Percentiles rank a stretch among this genome's conserved stretches.
These are phyloP conservation scores for Phoenix dactylifera DNA, from an alignment of 176 grass and related monocot genomes.

Conservation along the genomic window DNA sequence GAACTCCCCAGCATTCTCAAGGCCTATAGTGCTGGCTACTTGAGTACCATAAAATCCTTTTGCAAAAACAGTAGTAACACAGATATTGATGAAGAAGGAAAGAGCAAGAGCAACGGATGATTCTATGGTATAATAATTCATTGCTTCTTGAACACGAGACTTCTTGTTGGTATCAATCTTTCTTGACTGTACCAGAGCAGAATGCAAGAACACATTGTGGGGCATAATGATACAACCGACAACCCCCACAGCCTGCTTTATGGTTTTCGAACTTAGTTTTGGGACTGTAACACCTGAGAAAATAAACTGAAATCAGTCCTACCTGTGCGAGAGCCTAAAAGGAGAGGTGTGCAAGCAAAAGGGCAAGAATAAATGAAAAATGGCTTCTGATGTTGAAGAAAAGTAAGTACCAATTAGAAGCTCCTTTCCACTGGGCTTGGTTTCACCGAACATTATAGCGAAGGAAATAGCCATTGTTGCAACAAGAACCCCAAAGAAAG, in stretches of 20 bases:
- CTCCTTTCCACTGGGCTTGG: constrained; percentile 72
- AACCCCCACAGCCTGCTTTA: constrained; percentile 19
- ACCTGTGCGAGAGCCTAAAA: constrained; percentile 8
- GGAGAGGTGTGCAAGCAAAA: constrained; percentile 1
- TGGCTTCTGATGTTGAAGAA: background rate
- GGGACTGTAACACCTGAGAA: constrained; percentile 70
- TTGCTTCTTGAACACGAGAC: constrained; percentile 9
- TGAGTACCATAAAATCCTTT: constrained; percentile 14
- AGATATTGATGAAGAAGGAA: constrained; percentile 15
- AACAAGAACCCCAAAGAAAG: constrained; percentile 83
- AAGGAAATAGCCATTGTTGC: constrained; percentile 77
- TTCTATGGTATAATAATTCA: constrained; percentile 19
- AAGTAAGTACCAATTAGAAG: constrained; percentile 61
- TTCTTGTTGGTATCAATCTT: constrained; percentile 3
- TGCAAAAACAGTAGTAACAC: constrained; percentile 19
- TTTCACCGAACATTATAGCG: constrained; percentile 90
- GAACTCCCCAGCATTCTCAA: constrained; percentile 55
- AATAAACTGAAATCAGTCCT: constrained; percentile 13
- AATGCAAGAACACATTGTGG: constrained; percentile 24
- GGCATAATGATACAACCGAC: constrained; percentile 21
- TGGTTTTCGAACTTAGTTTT: constrained; percentile 28
- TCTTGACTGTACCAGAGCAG: constrained; percentile 20
- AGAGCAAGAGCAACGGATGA: constrained; percentile 8
- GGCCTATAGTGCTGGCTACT: constrained; percentile 5
- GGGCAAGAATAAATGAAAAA: background rate